Evolutionary conservation across 2,329 filamentous ascomycete genomes (phyloP).

Genomic region (Aspergillus calidoustus): DNA sequence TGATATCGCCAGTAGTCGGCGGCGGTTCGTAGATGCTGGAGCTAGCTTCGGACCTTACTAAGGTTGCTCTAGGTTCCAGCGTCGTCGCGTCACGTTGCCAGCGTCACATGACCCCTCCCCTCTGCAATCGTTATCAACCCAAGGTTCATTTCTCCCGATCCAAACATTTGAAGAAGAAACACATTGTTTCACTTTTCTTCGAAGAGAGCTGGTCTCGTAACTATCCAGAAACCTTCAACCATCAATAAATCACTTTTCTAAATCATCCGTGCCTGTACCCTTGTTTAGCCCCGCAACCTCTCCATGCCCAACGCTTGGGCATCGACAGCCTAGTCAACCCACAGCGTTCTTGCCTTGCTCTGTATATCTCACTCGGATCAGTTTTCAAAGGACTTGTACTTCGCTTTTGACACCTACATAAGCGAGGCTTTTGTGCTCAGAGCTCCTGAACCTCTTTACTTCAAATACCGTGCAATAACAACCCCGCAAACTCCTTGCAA

Average conservation of each 20-base stretch:
- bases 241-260: not conserved
- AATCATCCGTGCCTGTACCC: not conserved
- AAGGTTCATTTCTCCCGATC: not conserved
- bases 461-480: not conserved
- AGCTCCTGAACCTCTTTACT: not conserved
- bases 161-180: not conserved
- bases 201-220: not conserved
- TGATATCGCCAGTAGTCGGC: not conserved
- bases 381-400: not conserved
- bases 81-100: conserved; percentile 10
- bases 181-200: not conserved
- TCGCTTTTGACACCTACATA: not conserved
- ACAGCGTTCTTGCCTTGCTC: not conserved
- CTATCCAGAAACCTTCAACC: not conserved
- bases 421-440: not conserved
- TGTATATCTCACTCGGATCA: not conserved
- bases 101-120: conserved; percentile 9
- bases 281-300: not conserved
- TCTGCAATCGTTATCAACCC: not conserved
- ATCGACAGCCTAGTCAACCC: conserved; percentile 9
- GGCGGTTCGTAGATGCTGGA: conserved; percentile 7
- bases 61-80: conserved; percentile 2
- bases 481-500: not conserved
- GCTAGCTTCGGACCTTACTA: conserved; percentile 12
- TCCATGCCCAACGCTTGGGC: conserved; percentile 19